Evolutionary conservation across 805 yeast species (phyloP), one percentile per base, ranked within the genome.

Genomic region (Candida palmyrensis): DNA sequence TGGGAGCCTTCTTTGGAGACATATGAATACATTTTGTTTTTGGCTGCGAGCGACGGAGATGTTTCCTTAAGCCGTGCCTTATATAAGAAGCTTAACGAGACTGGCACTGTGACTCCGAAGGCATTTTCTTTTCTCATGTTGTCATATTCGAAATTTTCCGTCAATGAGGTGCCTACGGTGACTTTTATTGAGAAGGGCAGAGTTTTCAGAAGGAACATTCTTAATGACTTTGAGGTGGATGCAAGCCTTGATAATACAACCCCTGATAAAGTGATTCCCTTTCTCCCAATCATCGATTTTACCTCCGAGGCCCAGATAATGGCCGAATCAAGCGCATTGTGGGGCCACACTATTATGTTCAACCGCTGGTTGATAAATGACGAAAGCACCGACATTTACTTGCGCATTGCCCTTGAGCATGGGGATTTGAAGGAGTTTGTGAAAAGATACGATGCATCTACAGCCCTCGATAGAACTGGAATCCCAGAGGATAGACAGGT

Each of bases 31-130:
- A 78, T 90, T 77, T 67, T 90, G 60, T 72, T 79, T 40, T 57
- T 90, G 29, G 76, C 92, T n/a, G 81, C 87, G 0, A 67, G 68
- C 38, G 88, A 88, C 47, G 92, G 95, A 0, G 96, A 89, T 52
- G 56, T 83, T 13, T 63, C 76, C 5, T 62, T 86, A 27, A 67
- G 85, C 1, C 68, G 97, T 44, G 86, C 90, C 0, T 52, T 83
- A 22, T 82, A 73, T 54, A 57, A 62, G 36, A 68, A 68, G 40
- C 61, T 73, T 37, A 55, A 59, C 38, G 59, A 61, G 33, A 48
- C 65, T 26, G 40, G 45, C 13, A 44, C 69, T 1, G 47, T 57
- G 5, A 53, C 66, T n/a, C 55, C 62, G 6, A 50, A 60, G 36
- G 47, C 73, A 5, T 67, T 73, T 35, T 59, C 68, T 5, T 71